phyloP scores from a whole-genome alignment of 208 protist genomes.

The Entamoeba histolytica region DNA sequence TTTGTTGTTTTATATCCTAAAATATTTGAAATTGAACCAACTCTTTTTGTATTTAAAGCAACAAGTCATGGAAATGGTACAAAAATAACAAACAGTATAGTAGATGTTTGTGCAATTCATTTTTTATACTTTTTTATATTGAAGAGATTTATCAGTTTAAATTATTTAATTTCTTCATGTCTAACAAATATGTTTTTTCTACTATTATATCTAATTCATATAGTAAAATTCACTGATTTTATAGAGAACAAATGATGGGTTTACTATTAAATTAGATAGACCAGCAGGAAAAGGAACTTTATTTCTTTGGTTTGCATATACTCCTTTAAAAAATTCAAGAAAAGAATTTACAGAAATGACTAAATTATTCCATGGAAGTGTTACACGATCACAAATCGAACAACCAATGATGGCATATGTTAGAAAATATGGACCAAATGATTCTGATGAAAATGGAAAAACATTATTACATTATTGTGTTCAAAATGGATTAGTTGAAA shows the following conservation, averaged over 20 bases:
- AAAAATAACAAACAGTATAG: background rate
- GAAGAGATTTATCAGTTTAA: background rate
- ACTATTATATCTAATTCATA: too few species aligned
- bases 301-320: background rate
- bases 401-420: background rate
- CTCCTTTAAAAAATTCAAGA: background rate
- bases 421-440: background rate
- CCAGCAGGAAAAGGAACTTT: background rate
- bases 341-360: background rate
- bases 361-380: background rate
- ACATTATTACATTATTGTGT: background rate
- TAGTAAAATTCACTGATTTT: background rate
- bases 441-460: background rate
- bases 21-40: background rate
- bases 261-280: background rate
- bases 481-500: too few species aligned
- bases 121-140: background rate
- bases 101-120: background rate
- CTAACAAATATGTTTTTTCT: too few species aligned
- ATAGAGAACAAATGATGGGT: background rate
- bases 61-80: background rate
- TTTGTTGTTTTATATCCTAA: background rate
- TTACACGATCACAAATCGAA: background rate
- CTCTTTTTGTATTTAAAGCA: background rate
- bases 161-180: background rate